Base-by-base conservation (phyloP, 2,329 filamentous ascomycete genomes). In the Madurella fahalii region DNA sequence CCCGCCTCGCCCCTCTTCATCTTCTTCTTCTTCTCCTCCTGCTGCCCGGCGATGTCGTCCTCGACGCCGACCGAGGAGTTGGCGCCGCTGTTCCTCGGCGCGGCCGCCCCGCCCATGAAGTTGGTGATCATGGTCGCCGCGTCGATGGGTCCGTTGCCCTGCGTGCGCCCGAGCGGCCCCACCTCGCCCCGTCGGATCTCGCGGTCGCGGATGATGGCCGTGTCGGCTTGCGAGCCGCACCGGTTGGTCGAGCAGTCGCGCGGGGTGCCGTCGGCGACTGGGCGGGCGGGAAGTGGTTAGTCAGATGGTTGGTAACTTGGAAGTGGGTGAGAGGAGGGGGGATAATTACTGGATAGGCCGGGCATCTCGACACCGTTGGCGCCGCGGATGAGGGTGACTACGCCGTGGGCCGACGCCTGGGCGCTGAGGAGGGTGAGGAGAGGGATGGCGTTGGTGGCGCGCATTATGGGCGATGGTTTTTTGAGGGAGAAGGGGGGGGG, bases 181-280 rank as follows among this genome's bases (percentile, higher is more conserved):
- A 80, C 82, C 61, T 77, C 74, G 63, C 71, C 74, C 47, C 72
- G 77, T 40, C 72, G 71, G 54, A 87, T 76, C 70, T 87, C 84
- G 12, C 73, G 69, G 57, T 79, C 70, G 39, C 84, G 81, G 70
- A 87, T 86, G 74, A 87, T 86, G 68, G 84, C 76, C n/a, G 85
- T 87, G 65, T 88, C 85, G 56, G 79, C 81, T 68, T 87, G 79
- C n/a, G 84, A 78, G 55, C 84, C 85, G 65, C 83, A 87, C 44
- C 68, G 59, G 62, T 84, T 82, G 63, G 73, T 74, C 48, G 80
- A 74, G 69, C 84, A 87, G 71, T 87, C 83, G 65, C 85, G 83
- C 48, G 84, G 85, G 58, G 84, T 87, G 63, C 83, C 84, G 58
- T 87, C 84, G 45, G 75, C 74, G 60, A 86, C 57, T 61, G 48